These are phyloP conservation scores for Arctium lappa DNA, from an alignment of 129 eudicot genomes.

Conservation along the genomic window DNA sequence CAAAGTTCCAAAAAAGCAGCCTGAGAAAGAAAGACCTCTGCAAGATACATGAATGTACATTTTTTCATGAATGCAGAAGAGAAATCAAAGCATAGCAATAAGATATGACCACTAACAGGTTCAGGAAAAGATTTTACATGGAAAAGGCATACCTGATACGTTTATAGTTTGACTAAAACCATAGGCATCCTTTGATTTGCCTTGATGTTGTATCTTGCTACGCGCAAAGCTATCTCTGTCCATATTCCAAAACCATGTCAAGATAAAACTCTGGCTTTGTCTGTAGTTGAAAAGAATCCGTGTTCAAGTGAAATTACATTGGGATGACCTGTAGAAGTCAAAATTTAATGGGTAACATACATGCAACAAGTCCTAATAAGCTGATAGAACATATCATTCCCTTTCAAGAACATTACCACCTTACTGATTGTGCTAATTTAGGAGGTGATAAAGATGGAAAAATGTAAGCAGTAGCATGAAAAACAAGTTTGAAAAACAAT, in stretches of 20 bases:
- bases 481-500: no score
- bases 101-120: background rate
- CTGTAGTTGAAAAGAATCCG: conserved; percentile 50
- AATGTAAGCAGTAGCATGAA: no score
- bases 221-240: conserved; percentile 67
- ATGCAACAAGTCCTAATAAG: background rate
- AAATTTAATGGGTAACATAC: conserved; percentile 11
- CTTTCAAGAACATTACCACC: no score
- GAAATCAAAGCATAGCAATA: background rate
- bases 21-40: no score
- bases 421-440: no score
- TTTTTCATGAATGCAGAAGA: background rate
- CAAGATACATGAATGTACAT: no score
- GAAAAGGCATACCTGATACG: conserved; percentile 59
- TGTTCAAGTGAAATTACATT: conserved; percentile 77
- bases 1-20: no score
- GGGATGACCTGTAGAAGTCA: conserved; percentile 59
- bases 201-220: conserved; percentile 74
- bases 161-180: conserved; percentile 70
- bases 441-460: no score
- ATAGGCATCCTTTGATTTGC: conserved; percentile 76
- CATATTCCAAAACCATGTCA: conserved; percentile 81
- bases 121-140: background rate
- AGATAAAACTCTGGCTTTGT: conserved; percentile 71
- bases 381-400: no score